Base-by-base conservation (phyloP, 2,329 filamentous ascomycete species). In the Lecanosticta acicola region DNA sequence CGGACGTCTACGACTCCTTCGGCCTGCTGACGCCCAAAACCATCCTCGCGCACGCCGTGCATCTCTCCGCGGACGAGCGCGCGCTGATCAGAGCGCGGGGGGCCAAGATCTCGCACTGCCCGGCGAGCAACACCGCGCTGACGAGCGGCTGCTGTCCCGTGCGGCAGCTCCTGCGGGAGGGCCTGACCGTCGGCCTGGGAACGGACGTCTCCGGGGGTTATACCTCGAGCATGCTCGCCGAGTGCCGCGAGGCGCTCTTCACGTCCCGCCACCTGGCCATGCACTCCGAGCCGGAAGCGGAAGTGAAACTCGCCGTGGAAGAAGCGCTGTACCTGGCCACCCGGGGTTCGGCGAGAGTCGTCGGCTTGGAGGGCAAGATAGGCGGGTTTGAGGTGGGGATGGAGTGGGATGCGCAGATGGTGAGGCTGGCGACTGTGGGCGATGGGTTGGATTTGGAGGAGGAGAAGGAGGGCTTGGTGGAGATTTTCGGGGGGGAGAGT, bases 141-240 rank as follows among this genome's bases (percentile, higher is more conserved):
- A 87, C 87, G 1, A 87, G 81, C 21, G 93, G 93, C 0, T 77
- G 83, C 39, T 86, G 87, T 7, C 80, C 79, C 3, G 83, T 98
- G 1, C 76, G 91, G 14, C 78, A 78, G 67, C 65, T 95, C 56
- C 73, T 95, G 42, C 77, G 88, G 17, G 75, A 77, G 42, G 88
- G 87, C 0, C 75, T 97, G 37, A 80, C 79, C 0, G 81, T 96
- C 4, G 91, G 93, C 0, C 70, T 98, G 0, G 93, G 93, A 0
- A 97, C 91, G 0, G 93, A 98, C 65, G 81, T 97, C 47, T 86
- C 81, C 57, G 93, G 91, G 2, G 93, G 93, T 0, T 96, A 91
- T 64, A 86, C 81, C 45, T 77, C 87, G 0, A 87, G 81, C 50
- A 78, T 97, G 8, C 76, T 97, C 0, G 86, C 93, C 55, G 83